Percentiles rank a stretch among this genome's conserved stretches.
phyloP scores from a whole-genome alignment of 2,329 filamentous ascomycete species.

The Cladosporium oxysporum region DNA sequence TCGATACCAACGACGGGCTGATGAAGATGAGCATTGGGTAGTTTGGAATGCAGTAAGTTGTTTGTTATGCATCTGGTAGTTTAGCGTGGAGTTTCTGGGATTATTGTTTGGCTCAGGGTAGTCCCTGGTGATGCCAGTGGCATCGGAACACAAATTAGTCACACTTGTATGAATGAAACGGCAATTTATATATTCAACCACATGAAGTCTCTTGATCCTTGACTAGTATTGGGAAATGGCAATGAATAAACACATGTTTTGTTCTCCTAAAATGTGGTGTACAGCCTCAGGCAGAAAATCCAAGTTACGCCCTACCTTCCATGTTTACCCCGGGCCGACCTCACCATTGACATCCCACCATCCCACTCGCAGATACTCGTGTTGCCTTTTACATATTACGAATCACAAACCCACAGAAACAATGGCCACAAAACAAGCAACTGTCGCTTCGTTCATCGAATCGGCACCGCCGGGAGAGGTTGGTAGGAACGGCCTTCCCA shows the following conservation, averaged over 20 bases:
- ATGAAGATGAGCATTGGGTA: conserved; percentile 98
- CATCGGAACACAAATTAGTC: not conserved
- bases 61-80: not conserved
- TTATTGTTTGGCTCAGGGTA: not conserved
- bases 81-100: conserved; percentile 12
- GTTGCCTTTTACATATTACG: not conserved
- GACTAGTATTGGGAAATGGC: no score
- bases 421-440: conserved; percentile 38
- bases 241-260: no score
- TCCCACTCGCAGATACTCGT: not conserved
- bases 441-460: conserved; percentile 77
- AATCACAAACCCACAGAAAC: not conserved
- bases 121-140: not conserved
- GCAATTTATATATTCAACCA: not conserved
- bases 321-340: not conserved
- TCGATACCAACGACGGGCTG: conserved; percentile 88
- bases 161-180: conserved; percentile 3
- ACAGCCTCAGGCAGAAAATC: not conserved
- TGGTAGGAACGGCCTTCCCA: conserved; percentile 39
- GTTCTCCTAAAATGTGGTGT: no score
- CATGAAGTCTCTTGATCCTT: not conserved
- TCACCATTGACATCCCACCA: conserved; percentile 16
- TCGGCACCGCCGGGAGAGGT: conserved; percentile 97
- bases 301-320: not conserved
- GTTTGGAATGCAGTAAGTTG: conserved; percentile 20